phyloP scores from a whole-genome alignment of 1,139 yeast genomes.

The Yamadazyma diospyri region DNA sequence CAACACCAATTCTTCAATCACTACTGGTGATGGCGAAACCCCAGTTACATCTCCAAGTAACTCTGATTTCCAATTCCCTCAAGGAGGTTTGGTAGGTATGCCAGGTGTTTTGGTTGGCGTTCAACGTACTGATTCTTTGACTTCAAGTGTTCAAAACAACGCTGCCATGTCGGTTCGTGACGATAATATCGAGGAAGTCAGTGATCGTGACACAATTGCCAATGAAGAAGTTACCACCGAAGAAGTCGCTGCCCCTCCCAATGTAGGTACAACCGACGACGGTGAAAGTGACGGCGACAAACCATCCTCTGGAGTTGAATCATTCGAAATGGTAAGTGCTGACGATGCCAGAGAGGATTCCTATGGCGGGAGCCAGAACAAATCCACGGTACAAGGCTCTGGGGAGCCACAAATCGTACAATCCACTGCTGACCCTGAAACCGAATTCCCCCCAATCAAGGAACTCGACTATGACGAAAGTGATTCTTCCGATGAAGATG shows the following conservation, averaged over 20 bases:
- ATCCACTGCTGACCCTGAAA: conserved; percentile 17
- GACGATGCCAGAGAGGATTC: conserved; percentile 32
- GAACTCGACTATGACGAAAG: conserved; percentile 63
- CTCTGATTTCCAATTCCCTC: conserved; percentile 52
- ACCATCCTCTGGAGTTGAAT: conserved; percentile 47
- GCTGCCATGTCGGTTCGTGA: conserved; percentile 88
- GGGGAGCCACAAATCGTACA: conserved; percentile 4
- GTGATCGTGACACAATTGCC: conserved; percentile 58
- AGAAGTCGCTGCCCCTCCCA: conserved; percentile 13
- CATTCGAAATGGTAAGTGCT: conserved; percentile 51
- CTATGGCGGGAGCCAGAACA: conserved; percentile 1
- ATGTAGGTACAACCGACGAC: conserved; percentile 14
- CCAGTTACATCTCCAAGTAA: conserved; percentile 56
- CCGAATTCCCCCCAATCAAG: conserved; percentile 71
- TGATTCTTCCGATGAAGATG: conserved; percentile 32
- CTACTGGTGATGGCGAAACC: conserved; percentile 46
- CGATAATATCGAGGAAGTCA: conserved; percentile 58
- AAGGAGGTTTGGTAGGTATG: conserved; percentile 50
- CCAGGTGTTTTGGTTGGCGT: conserved; percentile 47
- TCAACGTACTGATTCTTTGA: conserved; percentile 69
- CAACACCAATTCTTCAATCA: conserved; percentile 36
- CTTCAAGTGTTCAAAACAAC: conserved; percentile 89
- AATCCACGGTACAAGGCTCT: conserved; percentile 11
- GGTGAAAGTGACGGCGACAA: conserved; percentile 34
- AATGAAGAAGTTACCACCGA: conserved; percentile 18